These are phyloP conservation scores for Colletotrichum australisinense DNA, from an alignment of 2,329 filamentous ascomycete species.

Conservation along the genomic window DNA sequence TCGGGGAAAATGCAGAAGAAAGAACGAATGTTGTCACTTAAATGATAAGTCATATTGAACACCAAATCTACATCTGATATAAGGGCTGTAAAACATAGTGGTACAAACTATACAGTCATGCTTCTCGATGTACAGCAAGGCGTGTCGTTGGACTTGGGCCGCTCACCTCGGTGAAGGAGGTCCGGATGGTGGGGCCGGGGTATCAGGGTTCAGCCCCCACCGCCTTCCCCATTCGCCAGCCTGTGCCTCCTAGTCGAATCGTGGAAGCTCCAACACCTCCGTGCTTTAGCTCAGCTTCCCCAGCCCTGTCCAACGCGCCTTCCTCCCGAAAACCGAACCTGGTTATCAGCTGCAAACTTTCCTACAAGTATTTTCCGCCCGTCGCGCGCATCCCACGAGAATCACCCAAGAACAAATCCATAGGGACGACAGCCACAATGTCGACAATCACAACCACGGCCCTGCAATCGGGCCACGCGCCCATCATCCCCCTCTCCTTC, in stretches of 20 bases:
- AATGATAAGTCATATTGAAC: no score
- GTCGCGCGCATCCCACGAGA: not conserved
- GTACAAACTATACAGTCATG: no score
- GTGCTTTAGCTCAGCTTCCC: conserved; percentile 4
- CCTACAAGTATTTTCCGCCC: not conserved
- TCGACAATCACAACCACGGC: conserved; percentile 84
- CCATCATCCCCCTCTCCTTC: conserved; percentile 84
- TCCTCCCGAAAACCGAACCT: not conserved
- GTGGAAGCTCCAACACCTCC: conserved; percentile 8
- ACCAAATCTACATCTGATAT: no score
- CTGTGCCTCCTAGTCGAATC: not conserved
- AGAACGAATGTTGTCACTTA: no score
- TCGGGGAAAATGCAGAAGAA: no score
- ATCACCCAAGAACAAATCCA: not conserved
- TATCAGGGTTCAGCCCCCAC: not conserved
- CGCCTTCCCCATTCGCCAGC: not conserved
- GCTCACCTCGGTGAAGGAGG: conserved; percentile 4
- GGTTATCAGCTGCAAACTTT: not conserved
- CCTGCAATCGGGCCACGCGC: conserved; percentile 82
- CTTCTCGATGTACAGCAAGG: not conserved
- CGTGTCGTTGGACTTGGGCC: not conserved
- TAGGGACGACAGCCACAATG: conserved; percentile 62
- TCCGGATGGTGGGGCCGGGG: not conserved
- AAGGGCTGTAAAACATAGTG: no score
- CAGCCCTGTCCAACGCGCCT: conserved; percentile 14